phyloP scores from a whole-genome alignment of 345 rosid species.

The Brassica rapa region DNA sequence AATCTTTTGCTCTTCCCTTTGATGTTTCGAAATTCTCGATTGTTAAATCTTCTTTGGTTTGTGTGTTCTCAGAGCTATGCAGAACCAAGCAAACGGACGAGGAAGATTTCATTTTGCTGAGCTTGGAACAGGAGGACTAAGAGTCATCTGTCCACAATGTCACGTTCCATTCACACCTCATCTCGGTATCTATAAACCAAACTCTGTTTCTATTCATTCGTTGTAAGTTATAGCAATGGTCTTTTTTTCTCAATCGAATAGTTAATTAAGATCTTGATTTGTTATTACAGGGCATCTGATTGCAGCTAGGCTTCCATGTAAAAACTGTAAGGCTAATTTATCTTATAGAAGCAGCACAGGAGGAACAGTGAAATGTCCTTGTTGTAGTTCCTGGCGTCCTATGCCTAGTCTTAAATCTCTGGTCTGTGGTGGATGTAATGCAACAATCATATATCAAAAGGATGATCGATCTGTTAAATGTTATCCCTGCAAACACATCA shows the following conservation, averaged over 20 bases:
- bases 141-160: constrained; percentile 14
- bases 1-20: constrained; percentile 1
- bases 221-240: neutral
- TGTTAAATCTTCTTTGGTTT: neutral
- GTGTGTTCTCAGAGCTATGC: constrained; percentile 25
- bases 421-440: constrained; percentile 29
- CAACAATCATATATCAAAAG: neutral
- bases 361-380: constrained; percentile 11
- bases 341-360: neutral
- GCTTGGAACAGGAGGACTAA: constrained; percentile 18
- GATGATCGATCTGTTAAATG: constrained; percentile 29
- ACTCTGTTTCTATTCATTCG: neutral
- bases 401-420: constrained; percentile 7
- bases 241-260: neutral
- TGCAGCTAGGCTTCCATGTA: constrained; percentile 8
- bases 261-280: constrained; percentile 4
- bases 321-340: constrained; percentile 7
- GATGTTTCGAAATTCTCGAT: neutral
- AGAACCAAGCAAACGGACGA: constrained; percentile 1
- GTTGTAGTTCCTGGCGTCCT: neutral
- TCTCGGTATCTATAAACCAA: constrained; percentile 20
- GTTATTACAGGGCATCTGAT: constrained; percentile 10
- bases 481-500: constrained; percentile 30
- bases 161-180: constrained; percentile 12
- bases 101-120: neutral